Evolutionary conservation across 345 rosid genomes (phyloP).

Genomic region (Barbarea vulgaris): DNA sequence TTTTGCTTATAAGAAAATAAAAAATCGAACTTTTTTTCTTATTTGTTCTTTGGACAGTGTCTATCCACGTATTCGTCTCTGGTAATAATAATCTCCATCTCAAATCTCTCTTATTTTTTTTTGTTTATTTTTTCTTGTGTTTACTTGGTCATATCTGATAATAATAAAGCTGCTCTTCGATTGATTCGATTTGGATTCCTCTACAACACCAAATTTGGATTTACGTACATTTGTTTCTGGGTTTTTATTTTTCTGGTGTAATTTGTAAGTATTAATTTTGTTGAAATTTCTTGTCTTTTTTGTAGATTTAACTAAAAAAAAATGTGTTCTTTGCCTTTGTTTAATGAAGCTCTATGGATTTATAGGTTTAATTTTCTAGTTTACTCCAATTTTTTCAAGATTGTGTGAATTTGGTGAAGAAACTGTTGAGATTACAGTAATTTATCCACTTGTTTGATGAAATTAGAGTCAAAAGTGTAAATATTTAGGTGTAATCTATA

Average conservation of each 20-base stretch:
- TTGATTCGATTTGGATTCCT: slow-evolving; percentile 3
- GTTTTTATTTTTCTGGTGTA: background rate
- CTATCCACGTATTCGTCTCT: slow-evolving; percentile 36
- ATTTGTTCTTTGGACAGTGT: slow-evolving; percentile 27
- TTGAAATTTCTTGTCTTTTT: background rate
- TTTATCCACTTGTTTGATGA: background rate
- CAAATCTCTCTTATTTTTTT: background rate
- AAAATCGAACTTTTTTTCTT: background rate
- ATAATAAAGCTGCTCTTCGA: background rate
- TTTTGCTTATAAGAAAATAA: background rate
- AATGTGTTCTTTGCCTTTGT: background rate
- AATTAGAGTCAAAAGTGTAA: background rate
- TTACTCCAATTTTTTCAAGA: background rate
- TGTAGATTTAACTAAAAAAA: background rate
- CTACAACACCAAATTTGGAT: background rate
- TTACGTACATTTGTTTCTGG: background rate
- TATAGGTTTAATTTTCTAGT: background rate
- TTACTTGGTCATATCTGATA: background rate
- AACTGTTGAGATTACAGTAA: background rate
- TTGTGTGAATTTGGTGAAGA: background rate
- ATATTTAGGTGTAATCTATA: background rate
- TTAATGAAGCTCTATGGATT: background rate
- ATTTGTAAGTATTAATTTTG: background rate
- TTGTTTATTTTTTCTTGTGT: background rate
- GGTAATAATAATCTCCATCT: slow-evolving; percentile 24